A percentile compares a stretch with the other conserved stretches of the same genome.
Conservation (phyloP, 2,329 filamentous ascomycete genomes). For the Ophiostoma sp. region DNA sequence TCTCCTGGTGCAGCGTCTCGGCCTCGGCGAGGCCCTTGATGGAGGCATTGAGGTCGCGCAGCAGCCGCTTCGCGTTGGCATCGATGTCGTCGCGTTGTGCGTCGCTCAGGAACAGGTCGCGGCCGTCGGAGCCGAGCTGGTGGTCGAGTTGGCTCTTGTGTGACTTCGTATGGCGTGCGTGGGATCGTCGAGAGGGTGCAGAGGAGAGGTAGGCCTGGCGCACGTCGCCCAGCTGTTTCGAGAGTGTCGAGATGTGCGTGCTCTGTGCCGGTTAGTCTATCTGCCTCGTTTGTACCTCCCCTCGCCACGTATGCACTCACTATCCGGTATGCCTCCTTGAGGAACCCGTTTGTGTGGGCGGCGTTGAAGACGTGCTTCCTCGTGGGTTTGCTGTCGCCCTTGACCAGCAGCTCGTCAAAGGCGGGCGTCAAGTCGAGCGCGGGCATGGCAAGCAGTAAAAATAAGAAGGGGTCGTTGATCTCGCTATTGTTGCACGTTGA, state of each 20-base stretch:
- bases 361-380: slow-evolving; percentile 37
- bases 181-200: slow-evolving; percentile 55
- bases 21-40: slow-evolving; percentile 76
- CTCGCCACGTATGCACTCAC: slow-evolving; percentile 40
- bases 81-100: slow-evolving; percentile 81
- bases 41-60: slow-evolving; percentile 76
- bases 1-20: slow-evolving; percentile 74
- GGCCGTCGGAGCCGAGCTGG: slow-evolving; percentile 11
- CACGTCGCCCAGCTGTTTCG: slow-evolving; percentile 72
- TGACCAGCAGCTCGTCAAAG: slow-evolving; percentile 63
- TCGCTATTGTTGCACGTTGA: background rate
- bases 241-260: slow-evolving; percentile 73
- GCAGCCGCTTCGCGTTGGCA: slow-evolving; percentile 74
- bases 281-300: background rate
- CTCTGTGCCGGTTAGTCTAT: slow-evolving; percentile 51
- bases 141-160: slow-evolving; percentile 41
- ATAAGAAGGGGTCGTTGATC: background rate
- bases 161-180: slow-evolving; percentile 41
- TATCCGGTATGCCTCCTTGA: slow-evolving; percentile 91
- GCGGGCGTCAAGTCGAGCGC: slow-evolving; percentile 58
- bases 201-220: slow-evolving; percentile 89
- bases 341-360: slow-evolving; percentile 70
- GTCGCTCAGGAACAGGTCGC: slow-evolving; percentile 55
- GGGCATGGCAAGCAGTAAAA: slow-evolving; percentile 16
- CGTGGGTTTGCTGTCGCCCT: slow-evolving; percentile 23